phyloP scores from a whole-genome alignment of 257 asterid species.

The Salvia rosmarinus region DNA sequence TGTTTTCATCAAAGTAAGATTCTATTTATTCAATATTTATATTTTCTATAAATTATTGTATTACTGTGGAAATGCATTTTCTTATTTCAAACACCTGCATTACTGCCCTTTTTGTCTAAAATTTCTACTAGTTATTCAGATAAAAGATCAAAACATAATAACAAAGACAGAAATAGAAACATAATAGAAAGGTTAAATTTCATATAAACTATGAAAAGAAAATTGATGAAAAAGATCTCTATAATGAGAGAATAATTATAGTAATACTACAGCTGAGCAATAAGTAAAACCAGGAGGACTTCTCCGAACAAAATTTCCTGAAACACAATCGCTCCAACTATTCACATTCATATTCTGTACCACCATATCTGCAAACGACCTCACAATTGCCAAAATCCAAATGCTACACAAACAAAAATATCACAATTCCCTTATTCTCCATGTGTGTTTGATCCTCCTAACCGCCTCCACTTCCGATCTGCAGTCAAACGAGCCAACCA shows the following conservation, averaged over 20 bases:
- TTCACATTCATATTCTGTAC: conserved; percentile 32
- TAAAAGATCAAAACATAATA: background rate
- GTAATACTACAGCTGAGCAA: conserved; percentile 56
- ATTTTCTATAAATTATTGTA: too few species aligned
- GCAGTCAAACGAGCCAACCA: conserved; percentile 33
- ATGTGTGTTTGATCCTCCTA: conserved; percentile 63
- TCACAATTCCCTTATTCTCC: conserved; percentile 80
- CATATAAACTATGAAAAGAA: conserved; percentile 26
- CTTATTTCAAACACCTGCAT: too few species aligned
- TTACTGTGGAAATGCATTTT: too few species aligned
- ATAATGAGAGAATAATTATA: conserved; percentile 58
- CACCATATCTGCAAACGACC: conserved; percentile 51
- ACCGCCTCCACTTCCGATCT: conserved; percentile 72
- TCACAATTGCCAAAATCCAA: conserved; percentile 58
- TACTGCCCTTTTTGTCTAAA: too few species aligned
- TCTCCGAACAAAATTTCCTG: conserved; percentile 69
- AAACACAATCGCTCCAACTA: conserved; percentile 43
- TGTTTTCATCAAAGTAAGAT: too few species aligned
- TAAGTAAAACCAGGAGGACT: conserved; percentile 76
- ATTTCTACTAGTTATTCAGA: too few species aligned
- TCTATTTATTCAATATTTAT: too few species aligned
- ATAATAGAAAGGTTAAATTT: conserved; percentile 18
- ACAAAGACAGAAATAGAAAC: background rate
- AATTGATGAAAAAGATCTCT: conserved; percentile 31
- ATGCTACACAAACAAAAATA: conserved; percentile 61